Evolutionary conservation across 1,284 basidiomycete genomes (phyloP).

Genomic region (Filobasidium uniguttulatum): DNA sequence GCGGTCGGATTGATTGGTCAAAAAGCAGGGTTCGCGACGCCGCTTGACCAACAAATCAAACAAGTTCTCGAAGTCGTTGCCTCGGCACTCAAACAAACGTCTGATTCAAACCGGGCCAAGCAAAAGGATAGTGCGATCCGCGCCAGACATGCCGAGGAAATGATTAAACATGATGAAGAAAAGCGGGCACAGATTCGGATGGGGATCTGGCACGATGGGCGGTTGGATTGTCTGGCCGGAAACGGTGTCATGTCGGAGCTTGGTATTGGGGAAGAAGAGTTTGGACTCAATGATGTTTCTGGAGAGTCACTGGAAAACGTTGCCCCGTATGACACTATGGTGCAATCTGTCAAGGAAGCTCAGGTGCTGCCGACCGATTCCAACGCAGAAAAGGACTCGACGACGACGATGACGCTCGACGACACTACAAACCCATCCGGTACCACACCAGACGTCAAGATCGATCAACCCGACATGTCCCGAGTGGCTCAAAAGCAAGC

Average conservation of each 20-base stretch:
- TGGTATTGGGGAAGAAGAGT: slow-evolving; percentile 57
- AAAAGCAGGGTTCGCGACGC: slow-evolving; percentile 78
- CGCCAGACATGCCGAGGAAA: slow-evolving; percentile 16
- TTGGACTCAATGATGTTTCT: slow-evolving; percentile 38
- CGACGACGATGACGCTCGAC: too few relatives aligned
- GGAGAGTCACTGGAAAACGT: too few relatives aligned
- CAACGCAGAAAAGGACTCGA: too few relatives aligned
- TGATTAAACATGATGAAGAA: slow-evolving; percentile 18
- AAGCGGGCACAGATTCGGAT: slow-evolving; percentile 41
- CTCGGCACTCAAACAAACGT: slow-evolving; percentile 53
- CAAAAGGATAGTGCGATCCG: slow-evolving; percentile 6
- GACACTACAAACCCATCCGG: too few relatives aligned
- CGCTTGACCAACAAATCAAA: slow-evolving; percentile 72
- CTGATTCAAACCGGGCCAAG: slow-evolving; percentile 21
- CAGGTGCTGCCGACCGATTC: too few relatives aligned
- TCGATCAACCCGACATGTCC: too few relatives aligned
- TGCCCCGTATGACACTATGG: too few relatives aligned
- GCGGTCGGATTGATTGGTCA: slow-evolving; percentile 86
- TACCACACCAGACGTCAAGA: too few relatives aligned
- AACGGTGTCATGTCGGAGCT: slow-evolving; percentile 72
- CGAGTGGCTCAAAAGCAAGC: background rate
- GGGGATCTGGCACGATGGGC: slow-evolving; percentile 65
- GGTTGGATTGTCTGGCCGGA: slow-evolving; percentile 64
- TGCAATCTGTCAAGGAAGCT: too few relatives aligned
- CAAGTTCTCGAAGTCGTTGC: slow-evolving; percentile 71